phyloP scores from a whole-genome alignment of 495 filamentous ascomycete species.

The Xylaria palmicola region DNA sequence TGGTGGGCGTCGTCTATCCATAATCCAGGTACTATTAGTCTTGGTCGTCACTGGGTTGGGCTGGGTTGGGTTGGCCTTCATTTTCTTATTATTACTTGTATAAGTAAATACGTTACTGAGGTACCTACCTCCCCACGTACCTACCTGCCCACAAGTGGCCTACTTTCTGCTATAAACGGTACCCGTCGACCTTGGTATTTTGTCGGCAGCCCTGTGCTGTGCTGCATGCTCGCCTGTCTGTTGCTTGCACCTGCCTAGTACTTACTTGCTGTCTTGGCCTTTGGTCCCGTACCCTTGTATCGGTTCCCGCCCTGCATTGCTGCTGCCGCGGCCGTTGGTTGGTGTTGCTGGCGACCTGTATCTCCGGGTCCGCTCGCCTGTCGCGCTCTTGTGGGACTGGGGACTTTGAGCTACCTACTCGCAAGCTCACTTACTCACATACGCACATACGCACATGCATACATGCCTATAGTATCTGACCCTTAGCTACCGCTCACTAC shows the following conservation, averaged over 20 bases:
- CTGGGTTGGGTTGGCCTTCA: not conserved
- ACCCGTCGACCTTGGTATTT: too few relatives aligned
- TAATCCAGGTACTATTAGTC: slow-evolving; percentile 2
- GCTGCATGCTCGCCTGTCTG: too few relatives aligned
- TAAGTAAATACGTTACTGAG: not conserved
- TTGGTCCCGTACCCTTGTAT: slow-evolving; percentile 19
- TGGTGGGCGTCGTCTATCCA: slow-evolving; percentile 7
- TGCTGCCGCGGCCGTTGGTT: slow-evolving; percentile 25
- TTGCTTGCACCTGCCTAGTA: not conserved
- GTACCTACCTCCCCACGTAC: not conserved
- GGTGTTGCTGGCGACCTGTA: slow-evolving; percentile 8
- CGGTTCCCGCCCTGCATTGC: slow-evolving; percentile 28
- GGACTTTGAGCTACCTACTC: too few relatives aligned
- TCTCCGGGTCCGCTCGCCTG: not conserved
- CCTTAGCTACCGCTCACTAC: not conserved
- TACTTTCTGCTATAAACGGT: not conserved
- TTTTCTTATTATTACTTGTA: not conserved
- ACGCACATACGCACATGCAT: not conserved
- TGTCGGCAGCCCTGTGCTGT: not conserved
- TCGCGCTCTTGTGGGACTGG: not conserved
- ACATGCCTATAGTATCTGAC: not conserved
- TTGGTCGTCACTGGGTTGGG: not conserved
- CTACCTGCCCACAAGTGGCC: not conserved
- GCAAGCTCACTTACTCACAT: too few relatives aligned
- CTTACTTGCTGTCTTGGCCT: not conserved